Evolutionary conservation across 345 rosid genomes (phyloP).

Genomic region (Eucalyptus grandis): DNA sequence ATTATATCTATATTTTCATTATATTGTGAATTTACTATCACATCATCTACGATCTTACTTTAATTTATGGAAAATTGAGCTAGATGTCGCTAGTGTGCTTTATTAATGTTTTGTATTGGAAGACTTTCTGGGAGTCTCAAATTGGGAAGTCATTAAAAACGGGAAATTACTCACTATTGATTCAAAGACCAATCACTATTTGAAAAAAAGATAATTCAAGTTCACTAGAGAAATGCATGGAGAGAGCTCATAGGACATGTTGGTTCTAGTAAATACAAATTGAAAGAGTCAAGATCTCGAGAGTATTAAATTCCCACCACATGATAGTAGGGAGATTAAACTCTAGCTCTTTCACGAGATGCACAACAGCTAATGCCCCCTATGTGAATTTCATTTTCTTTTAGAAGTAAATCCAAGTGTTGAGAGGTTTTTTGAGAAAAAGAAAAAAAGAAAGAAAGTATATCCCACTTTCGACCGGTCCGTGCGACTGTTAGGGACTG

Average conservation of each 20-base stretch:
- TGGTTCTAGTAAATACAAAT: fast-evolving
- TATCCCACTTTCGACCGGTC: background rate
- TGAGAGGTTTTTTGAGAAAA: background rate
- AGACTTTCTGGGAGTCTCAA: background rate
- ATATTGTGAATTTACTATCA: background rate
- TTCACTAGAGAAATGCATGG: background rate
- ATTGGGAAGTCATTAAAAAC: background rate
- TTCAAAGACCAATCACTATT: background rate
- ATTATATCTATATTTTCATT: background rate
- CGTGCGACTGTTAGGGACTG: background rate
- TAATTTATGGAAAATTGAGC: background rate
- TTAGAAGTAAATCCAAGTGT: background rate
- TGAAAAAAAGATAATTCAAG: background rate
- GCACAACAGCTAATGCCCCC: background rate
- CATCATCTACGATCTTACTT: background rate
- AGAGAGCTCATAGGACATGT: background rate
- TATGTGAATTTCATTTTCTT: background rate
- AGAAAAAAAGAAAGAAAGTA: background rate
- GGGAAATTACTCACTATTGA: background rate
- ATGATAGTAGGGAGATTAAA: background rate
- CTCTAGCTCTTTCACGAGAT: background rate
- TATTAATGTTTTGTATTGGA: background rate
- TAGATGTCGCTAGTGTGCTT: background rate
- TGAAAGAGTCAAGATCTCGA: background rate
- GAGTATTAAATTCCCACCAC: background rate